Percentiles rank a stretch among this genome's conserved stretches.
phyloP scores from a whole-genome alignment of 345 rosid species.

The Ceriops zippeliana region DNA sequence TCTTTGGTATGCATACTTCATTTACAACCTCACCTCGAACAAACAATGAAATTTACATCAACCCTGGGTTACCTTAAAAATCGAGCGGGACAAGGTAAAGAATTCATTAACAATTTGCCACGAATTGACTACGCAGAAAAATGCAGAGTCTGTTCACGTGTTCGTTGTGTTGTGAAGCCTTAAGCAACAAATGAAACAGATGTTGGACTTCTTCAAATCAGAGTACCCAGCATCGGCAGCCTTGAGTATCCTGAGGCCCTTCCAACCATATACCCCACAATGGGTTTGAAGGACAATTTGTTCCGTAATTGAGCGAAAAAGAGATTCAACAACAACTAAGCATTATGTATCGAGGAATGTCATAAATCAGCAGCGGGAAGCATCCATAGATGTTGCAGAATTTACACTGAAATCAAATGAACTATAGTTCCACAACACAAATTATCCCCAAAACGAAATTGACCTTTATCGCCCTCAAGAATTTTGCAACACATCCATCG shows the following conservation, averaged over 20 bases:
- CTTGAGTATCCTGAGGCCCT: conserved; percentile 56
- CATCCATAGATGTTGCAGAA: conserved; percentile 4
- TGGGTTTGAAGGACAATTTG: conserved; percentile 50
- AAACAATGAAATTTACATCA: no score
- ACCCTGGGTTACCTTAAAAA: no score
- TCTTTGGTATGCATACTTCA: no score
- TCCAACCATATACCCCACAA: conserved; percentile 78
- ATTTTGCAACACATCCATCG: no score
- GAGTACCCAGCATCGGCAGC: conserved; percentile 60
- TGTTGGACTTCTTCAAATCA: conserved; percentile 32
- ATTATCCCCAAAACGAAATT: conserved; percentile 9
- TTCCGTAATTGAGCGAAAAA: conserved; percentile 36
- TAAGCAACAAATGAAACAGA: conserved; percentile 14
- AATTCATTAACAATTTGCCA: no score
- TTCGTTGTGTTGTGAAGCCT: no score
- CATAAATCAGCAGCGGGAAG: not conserved
- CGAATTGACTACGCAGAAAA: no score
- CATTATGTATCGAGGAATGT: conserved; percentile 1
- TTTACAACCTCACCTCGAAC: no score
- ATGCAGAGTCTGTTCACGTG: no score
- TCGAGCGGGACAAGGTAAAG: no score
- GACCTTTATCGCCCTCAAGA: not conserved
- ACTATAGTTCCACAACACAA: conserved; percentile 4
- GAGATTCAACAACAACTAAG: not conserved
- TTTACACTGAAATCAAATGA: conserved; percentile 45